phyloP scores from a whole-genome alignment of 2,329 filamentous ascomycete species.

The Volutella citrinella region DNA sequence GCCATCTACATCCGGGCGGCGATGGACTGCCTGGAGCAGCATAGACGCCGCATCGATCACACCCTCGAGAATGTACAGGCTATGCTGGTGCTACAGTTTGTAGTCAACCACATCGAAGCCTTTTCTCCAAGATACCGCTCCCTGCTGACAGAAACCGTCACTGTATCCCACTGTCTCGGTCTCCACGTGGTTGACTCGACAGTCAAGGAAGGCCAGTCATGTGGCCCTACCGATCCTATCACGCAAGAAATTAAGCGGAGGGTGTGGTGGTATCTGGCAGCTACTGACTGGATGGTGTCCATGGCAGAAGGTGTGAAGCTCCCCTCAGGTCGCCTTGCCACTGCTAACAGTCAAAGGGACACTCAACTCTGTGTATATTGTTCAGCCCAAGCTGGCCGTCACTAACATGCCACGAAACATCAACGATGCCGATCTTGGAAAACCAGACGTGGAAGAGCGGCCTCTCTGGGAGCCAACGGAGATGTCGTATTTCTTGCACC shows the following conservation, averaged over 20 bases:
- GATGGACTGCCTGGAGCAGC: slow-evolving; percentile 1
- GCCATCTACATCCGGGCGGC: not conserved
- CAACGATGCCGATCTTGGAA: not conserved
- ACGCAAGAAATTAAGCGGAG: slow-evolving; percentile 1
- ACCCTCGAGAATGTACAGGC: slow-evolving; percentile 1
- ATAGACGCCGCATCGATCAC: not conserved
- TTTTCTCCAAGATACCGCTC: slow-evolving; percentile 1
- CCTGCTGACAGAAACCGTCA: not conserved
- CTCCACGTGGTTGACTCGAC: not conserved
- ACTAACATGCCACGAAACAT: slow-evolving; percentile 1
- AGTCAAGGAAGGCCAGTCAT: not conserved
- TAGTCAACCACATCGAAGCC: not conserved
- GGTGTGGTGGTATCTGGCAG: not conserved
- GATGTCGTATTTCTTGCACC: slow-evolving; percentile 1
- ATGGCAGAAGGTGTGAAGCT: not conserved
- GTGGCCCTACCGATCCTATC: not conserved
- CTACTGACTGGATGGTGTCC: not conserved
- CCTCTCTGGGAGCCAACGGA: not conserved
- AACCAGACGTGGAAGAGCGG: slow-evolving; percentile 1
- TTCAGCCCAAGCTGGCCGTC: not conserved
- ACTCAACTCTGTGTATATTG: not conserved
- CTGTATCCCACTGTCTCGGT: not conserved
- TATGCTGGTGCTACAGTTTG: not conserved
- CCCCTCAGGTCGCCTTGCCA: not conserved
- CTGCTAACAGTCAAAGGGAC: too few species aligned